phyloP scores from a whole-genome alignment of 441 rosid genomes.

The Arabidopsis lyrata region DNA sequence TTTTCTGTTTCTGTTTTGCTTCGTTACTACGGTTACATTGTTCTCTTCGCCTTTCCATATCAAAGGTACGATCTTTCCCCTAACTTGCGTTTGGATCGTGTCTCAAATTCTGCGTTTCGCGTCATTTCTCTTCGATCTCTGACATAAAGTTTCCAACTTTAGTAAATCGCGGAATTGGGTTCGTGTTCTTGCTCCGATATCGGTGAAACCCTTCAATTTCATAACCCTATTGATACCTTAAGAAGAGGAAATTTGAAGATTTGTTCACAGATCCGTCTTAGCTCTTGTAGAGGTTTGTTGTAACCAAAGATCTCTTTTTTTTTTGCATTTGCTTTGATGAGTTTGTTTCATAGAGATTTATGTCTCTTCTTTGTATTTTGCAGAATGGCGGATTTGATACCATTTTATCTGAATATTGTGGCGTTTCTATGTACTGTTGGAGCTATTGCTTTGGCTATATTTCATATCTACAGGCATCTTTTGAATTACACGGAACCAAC shows the following conservation, averaged over 20 bases:
- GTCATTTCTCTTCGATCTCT: constrained; percentile 13
- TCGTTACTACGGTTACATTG: constrained; percentile 42
- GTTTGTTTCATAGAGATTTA: background rate
- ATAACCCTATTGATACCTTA: background rate
- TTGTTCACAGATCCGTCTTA: constrained; percentile 25
- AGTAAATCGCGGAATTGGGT: background rate
- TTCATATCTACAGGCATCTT: constrained; percentile 90
- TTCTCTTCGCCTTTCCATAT: constrained; percentile 15
- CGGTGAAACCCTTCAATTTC: background rate
- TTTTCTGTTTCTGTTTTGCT: constrained; percentile 20
- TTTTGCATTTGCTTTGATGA: constrained; percentile 10
- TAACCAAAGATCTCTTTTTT: background rate
- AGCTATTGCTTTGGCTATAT: constrained; percentile 74
- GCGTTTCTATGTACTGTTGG: constrained; percentile 80
- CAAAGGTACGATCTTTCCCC: constrained; percentile 29
- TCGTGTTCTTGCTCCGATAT: constrained; percentile 21
- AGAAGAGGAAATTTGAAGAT: constrained; percentile 5
- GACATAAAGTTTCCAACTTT: constrained; percentile 8
- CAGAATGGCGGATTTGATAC: constrained; percentile 67
- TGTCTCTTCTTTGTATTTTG: background rate
- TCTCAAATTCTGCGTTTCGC: constrained; percentile 31
- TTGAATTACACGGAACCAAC: constrained; percentile 93
- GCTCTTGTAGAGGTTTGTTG: constrained; percentile 37
- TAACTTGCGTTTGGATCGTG: constrained; percentile 19
- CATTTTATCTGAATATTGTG: constrained; percentile 59